phyloP scores from a whole-genome alignment of 2,329 filamentous ascomycete species.

The Fusarium sp. region DNA sequence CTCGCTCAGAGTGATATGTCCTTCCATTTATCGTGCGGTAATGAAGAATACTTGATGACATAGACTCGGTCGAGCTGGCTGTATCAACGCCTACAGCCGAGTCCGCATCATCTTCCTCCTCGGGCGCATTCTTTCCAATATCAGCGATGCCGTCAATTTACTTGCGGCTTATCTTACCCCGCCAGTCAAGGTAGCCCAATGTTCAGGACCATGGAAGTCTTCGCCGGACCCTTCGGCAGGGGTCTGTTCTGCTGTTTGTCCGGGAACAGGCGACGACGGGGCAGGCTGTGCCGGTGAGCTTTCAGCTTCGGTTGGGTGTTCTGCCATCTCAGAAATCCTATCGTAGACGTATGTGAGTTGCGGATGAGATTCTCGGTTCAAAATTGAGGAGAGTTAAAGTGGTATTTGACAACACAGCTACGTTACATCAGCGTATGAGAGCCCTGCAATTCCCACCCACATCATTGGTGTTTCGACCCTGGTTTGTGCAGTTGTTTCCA shows the following conservation, averaged over 20 bases:
- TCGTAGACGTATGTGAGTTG: fast-evolving
- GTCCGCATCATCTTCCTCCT: constrained; percentile 13
- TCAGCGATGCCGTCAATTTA: fast-evolving
- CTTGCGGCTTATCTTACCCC: neutral
- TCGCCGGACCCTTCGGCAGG: neutral
- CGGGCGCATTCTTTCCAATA: neutral
- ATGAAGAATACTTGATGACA: constrained; percentile 40
- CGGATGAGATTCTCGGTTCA: too few relatives aligned
- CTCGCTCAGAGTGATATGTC: constrained; percentile 41
- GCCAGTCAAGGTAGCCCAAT: constrained; percentile 14
- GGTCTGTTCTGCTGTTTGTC: neutral
- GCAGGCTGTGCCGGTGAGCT: fast-evolving
- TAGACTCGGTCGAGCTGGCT: constrained; percentile 40
- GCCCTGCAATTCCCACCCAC: neutral
- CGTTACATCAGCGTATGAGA: neutral
- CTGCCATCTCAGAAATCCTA: neutral
- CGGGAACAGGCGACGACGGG: neutral
- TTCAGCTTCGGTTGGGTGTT: neutral
- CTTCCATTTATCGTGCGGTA: constrained; percentile 41
- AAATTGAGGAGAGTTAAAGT: neutral
- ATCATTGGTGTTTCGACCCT: neutral
- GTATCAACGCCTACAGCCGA: constrained; percentile 33
- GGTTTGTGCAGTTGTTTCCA: neutral
- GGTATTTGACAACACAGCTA: neutral
- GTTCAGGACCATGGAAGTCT: constrained; percentile 13